A percentile compares a stretch with the other conserved stretches of the same genome.
These are phyloP conservation scores for Chloropicon primus DNA, from an alignment of 139 green algal genomes.

Conservation along the genomic window DNA sequence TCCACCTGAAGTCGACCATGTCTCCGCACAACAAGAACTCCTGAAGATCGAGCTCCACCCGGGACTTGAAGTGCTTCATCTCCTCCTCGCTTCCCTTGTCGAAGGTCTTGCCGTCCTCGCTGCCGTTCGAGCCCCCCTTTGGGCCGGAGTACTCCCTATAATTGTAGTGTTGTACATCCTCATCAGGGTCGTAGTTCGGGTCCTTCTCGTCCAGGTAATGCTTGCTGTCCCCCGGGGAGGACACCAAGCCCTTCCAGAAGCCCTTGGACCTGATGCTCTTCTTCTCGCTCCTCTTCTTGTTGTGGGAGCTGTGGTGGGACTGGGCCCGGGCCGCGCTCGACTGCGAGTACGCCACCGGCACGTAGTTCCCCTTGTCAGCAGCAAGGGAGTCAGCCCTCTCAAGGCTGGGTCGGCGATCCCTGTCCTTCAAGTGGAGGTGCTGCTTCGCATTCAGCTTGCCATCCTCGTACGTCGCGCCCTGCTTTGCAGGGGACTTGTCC, in stretches of 20 bases:
- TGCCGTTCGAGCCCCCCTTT: no score
- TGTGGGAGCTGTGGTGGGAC: no score
- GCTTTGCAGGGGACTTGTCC: background rate
- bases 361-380: no score
- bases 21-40: background rate
- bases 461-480: background rate
- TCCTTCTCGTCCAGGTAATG: conserved; percentile 46
- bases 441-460: background rate
- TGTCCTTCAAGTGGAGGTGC: background rate
- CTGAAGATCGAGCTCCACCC: conserved; percentile 18
- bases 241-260: no score
- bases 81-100: conserved; percentile 29
- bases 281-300: background rate
- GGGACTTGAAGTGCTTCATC: conserved; percentile 52
- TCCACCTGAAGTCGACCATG: background rate
- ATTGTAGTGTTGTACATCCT: conserved; percentile 41
- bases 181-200: conserved; percentile 75
- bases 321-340: no score
- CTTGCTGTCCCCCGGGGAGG: background rate
- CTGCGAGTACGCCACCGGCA: no score
- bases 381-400: no score
- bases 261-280: background rate
- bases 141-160: no score
- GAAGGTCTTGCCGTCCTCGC: no score
- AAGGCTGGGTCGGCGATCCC: no score